Conservation (phyloP, 495 filamentous ascomycete species). For the Xylaria curta region DNA sequence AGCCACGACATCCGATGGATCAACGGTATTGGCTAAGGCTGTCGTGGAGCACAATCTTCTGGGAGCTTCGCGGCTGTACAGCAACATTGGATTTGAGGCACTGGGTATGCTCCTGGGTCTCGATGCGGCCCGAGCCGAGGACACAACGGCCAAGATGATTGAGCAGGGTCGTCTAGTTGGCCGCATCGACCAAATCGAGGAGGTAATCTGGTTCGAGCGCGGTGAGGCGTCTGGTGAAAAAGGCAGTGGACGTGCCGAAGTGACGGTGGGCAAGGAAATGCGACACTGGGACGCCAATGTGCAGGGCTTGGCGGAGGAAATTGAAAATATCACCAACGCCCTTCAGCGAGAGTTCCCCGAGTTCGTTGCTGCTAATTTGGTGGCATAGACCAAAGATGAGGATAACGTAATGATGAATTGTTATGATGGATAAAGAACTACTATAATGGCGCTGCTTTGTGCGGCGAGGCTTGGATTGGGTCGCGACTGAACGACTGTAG, state of each 20-base stretch:
- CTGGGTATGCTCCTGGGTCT: slow-evolving; percentile 80
- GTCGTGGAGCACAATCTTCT: slow-evolving; percentile 96
- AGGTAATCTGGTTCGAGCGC: slow-evolving; percentile 83
- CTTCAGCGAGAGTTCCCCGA: slow-evolving; percentile 73
- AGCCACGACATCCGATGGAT: slow-evolving; percentile 84
- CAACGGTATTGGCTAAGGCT: slow-evolving; percentile 91
- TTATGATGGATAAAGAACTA: slow-evolving; percentile 26
- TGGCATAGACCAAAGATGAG: slow-evolving; percentile 21
- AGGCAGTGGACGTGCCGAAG: slow-evolving; percentile 62
- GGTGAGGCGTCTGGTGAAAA: slow-evolving; percentile 70
- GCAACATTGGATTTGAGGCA: slow-evolving; percentile 82
- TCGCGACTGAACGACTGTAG: not conserved
- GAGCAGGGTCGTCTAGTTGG: slow-evolving; percentile 88
- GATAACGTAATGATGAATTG: slow-evolving; percentile 15
- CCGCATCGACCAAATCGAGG: slow-evolving; percentile 92
- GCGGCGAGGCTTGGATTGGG: not conserved
- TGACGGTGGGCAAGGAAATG: slow-evolving; percentile 69
- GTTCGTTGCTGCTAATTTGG: slow-evolving; percentile 57
- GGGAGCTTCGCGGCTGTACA: slow-evolving; percentile 82
- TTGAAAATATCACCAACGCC: slow-evolving; percentile 82
- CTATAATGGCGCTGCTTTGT: slow-evolving; percentile 12
- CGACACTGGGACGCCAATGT: slow-evolving; percentile 90
- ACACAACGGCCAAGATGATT: slow-evolving; percentile 92
- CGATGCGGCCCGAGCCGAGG: slow-evolving; percentile 82
- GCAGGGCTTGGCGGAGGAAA: slow-evolving; percentile 81